Evolutionary conservation across 164 flowering plant genomes (phyloP), one percentile per base, ranked within the genome.

Genomic region (Nymphaea thermarum): DNA sequence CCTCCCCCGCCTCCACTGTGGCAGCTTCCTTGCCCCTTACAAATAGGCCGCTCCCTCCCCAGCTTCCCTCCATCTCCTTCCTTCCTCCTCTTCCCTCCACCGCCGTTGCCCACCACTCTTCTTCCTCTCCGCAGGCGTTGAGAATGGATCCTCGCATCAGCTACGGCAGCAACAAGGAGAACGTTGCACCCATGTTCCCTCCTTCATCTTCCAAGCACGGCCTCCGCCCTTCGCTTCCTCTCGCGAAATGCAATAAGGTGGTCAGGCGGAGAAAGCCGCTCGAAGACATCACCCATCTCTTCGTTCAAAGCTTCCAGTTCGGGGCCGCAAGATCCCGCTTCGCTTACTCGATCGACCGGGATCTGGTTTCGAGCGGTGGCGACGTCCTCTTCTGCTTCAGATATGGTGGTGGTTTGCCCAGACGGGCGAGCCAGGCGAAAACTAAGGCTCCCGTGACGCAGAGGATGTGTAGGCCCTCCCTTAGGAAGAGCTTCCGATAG

Each of bases 401-500:
- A 10, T 4, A 4, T 12, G 8, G 61, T 51, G 57, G 57, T 15
- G 62, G 15, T 60, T 15, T 47, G 25, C 67, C 43, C 62, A 60
- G 44, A 74, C 70, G 77, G 64, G 72, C 41, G 67, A 71, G 43
- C 61, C 68, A 15, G 44, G 16, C 4, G 67, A 65, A 43, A 68
- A 43, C 44, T 12, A 43, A n/a, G 69, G 63, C 61, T 51, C 57
- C 57, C 57, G 43, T 64, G 55, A 41, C 36, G 43, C 51, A 44
- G 12, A 4, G 14, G 18, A 1, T 44, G 3, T 7, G 68, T 25
- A 43, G 68, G 70, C 65, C 25, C 66, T 68, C 71, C 4, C 47
- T 72, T 5, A 70, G 78, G 59, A 72, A 62, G 66, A 70, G 63
- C 42, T 78, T 75, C 45, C 70, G 80, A 75, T 78, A 64, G 59